phyloP scores from a whole-genome alignment of 2,329 filamentous ascomycete species.

The Calycina marina region DNA sequence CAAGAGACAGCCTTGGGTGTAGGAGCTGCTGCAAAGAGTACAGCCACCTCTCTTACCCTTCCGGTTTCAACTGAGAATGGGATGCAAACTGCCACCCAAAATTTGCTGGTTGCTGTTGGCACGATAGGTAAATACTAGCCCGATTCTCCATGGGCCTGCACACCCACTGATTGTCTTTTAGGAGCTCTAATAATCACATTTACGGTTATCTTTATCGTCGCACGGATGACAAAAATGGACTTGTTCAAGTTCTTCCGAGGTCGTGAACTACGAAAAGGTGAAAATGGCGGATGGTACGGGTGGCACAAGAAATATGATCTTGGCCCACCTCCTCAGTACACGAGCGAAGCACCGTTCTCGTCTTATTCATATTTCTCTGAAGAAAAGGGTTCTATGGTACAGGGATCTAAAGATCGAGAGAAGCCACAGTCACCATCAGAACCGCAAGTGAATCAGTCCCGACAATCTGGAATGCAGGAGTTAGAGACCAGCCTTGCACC shows the following conservation, averaged over 20 bases:
- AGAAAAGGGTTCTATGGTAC: too few relatives aligned
- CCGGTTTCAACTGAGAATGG: too few relatives aligned
- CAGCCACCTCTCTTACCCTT: too few relatives aligned
- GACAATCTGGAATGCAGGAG: too few relatives aligned
- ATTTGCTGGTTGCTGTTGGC: slow-evolving; percentile 17
- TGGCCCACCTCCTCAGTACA: slow-evolving; percentile 13
- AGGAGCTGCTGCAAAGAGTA: too few relatives aligned
- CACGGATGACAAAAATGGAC: slow-evolving; percentile 14
- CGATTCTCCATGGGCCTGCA: not conserved
- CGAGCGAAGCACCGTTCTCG: not conserved
- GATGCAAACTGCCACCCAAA: slow-evolving; percentile 14
- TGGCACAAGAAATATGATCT: slow-evolving; percentile 14
- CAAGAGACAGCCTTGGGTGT: too few relatives aligned
- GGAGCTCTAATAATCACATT: slow-evolving; percentile 19
- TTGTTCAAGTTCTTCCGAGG: slow-evolving; percentile 7
- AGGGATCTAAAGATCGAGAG: too few relatives aligned
- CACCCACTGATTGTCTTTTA: slow-evolving; percentile 3
- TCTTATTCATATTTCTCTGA: not conserved
- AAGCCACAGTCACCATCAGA: too few relatives aligned
- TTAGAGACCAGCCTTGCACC: too few relatives aligned
- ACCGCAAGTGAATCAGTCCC: too few relatives aligned
- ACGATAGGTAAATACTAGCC: slow-evolving; percentile 15
- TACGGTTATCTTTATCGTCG: slow-evolving; percentile 15
- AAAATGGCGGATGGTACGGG: slow-evolving; percentile 15
- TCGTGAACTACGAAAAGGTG: slow-evolving; percentile 13